Base-by-base conservation (phyloP, 1,139 yeast genomes). In the Sugiyamaella grinbergsii region DNA sequence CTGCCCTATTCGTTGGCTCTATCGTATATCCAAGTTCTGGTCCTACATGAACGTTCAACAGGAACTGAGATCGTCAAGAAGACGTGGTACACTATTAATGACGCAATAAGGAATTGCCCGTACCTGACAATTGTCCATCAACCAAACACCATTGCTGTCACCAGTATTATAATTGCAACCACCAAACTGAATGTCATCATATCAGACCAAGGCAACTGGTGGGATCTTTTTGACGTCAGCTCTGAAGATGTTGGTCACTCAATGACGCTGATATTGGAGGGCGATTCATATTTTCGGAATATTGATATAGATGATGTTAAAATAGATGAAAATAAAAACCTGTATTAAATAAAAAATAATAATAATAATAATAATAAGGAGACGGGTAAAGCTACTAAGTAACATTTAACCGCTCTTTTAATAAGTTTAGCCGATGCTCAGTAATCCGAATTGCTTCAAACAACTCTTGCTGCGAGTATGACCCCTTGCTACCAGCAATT, bases 401-500 rank as follows among this genome's bases (percentile, higher is more conserved):
- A 34, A 43, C 26, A 44, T 46, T 40, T 19, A 61, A 40, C 38
- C 53, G 54, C 23, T 56, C 55, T 52, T 71, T 72, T 59, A 76
- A 60, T 40, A 72, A 70, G 22, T 73, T 72, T 47, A 82, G 63
- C 57, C 80, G 77, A 54, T 71, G 51, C 61, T 81, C 83, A 0
- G 86, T 80, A 47, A 82, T 63, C 49, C 71, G 70, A 2, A 83
- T 72, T 50, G 82, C 74, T 58, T 82, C 88, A 43, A 71, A 66
- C 47, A 83, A 58, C 53, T 81, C 81, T 58, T 81, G 84, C 28
- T 68, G 62, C 32, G 72, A 65, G 56, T 72, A 73, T 23, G 62
- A 57, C 7, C 57, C 54, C 18, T 52, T 43, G 16, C 24, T 38
- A 20, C 41, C 53, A n/a, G 8, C 19, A 13, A 13, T 32, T 6